Evolutionary conservation across 768 basidiomycete species (phyloP).

Genomic region (Erythrobasidium yunnanense): DNA sequence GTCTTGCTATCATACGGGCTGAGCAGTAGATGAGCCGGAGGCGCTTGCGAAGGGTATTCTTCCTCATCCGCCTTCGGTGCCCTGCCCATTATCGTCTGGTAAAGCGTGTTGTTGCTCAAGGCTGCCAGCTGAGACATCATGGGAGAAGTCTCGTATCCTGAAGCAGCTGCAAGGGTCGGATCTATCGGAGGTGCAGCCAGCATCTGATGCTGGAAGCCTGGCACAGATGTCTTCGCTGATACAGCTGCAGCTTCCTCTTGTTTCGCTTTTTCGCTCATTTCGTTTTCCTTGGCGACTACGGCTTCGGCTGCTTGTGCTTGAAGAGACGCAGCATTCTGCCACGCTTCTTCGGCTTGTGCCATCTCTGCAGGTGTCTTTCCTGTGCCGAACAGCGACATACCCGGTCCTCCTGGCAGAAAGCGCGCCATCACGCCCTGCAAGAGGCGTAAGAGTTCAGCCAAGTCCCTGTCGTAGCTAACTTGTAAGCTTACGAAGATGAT

Average conservation of each 20-base stretch:
- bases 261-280: neutral
- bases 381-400: neutral
- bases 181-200: neutral
- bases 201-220: neutral
- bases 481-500: slow-evolving; percentile 2
- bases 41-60: neutral
- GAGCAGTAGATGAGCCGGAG: neutral
- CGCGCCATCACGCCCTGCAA: neutral
- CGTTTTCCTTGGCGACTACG: too few species aligned
- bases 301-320: neutral
- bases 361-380: neutral
- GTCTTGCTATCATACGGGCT: neutral
- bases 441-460: neutral
- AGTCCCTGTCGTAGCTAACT: neutral
- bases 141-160: neutral
- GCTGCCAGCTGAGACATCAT: neutral
- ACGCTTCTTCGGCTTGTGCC: neutral
- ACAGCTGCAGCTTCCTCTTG: neutral
- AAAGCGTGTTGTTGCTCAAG: neutral
- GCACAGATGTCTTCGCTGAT: too few species aligned
- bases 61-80: too few species aligned
- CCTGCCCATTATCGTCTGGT: neutral
- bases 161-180: neutral
- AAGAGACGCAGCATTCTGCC: too few species aligned
- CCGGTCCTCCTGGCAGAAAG: neutral